Evolutionary conservation across 495 filamentous ascomycete species (phyloP).

Genomic region (Penicillium alfredii): DNA sequence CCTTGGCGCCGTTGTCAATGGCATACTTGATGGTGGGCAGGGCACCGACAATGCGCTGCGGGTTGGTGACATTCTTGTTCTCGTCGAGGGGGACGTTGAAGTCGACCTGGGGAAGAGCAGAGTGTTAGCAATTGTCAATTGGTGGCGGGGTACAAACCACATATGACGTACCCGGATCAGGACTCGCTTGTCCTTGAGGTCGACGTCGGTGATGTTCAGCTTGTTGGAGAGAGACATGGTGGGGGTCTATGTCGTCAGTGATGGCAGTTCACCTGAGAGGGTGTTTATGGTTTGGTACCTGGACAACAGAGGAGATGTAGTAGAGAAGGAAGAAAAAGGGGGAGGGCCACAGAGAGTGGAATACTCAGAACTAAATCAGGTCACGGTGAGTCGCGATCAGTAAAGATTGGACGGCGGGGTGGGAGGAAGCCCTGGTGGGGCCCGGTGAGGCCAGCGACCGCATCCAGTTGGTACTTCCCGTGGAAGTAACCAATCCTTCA

Average conservation of each 20-base stretch:
- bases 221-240: conserved; percentile 97
- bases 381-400: conserved; percentile 26
- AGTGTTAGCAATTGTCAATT: conserved; percentile 11
- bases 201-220: conserved; percentile 90
- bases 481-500: conserved; percentile 7
- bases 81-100: conserved; percentile 98
- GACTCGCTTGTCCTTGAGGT: conserved; percentile 96
- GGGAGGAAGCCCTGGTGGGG: conserved; percentile 12
- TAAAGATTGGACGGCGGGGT: conserved; percentile 22
- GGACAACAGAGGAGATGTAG: conserved; percentile 8
- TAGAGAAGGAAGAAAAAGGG: conserved; percentile 1
- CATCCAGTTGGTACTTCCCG: conserved; percentile 16
- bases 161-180: conserved; percentile 85
- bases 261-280: neutral
- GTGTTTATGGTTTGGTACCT: too few relatives aligned
- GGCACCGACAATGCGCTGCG: conserved; percentile 95
- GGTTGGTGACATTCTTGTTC: conserved; percentile 91
- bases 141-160: too few relatives aligned
- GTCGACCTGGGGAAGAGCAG: conserved; percentile 65
- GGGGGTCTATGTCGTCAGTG: conserved; percentile 13
- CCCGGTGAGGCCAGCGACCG: conserved; percentile 22
- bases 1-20: conserved; percentile 86
- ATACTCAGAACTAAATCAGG: too few relatives aligned
- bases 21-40: conserved; percentile 98
- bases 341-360: too few relatives aligned